Evolutionary conservation across 306 rosid genomes (phyloP), one percentile per base, ranked within the genome.

Genomic region (Glycine tomentella): DNA sequence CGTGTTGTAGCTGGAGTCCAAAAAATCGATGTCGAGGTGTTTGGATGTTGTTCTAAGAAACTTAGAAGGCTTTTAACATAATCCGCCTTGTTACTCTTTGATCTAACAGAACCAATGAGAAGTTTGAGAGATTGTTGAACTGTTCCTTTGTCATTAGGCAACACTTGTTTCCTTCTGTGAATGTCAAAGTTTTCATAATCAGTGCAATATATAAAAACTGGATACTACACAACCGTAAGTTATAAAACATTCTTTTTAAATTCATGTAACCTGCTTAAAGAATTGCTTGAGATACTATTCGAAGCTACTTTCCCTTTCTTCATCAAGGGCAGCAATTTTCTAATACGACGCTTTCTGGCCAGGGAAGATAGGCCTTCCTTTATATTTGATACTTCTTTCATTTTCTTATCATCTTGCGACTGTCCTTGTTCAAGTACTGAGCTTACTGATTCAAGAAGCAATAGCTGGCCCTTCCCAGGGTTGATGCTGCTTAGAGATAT

Each of bases 1-100:
- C 82, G 91, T 36, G 98, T 93, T 63, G 96, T 91, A 81, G 98
- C 81, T 3, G 97, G 96, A 85, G 93, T 93, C 99, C 99, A 95
- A 59, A 95, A 79, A 80, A 93, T 92, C 40, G 93, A 85, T 86
- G 88, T 90, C 4, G 99, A 95, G 85, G 89, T 79, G 90, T 93
- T 90, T 75, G 94, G 88, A 85, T 95, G 93, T 81, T 80, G 89
- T 75, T 84, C 79, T 64, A 91, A 72, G 88, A 87, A 91, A 17
- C 70, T 87, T 64, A 93, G 78, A 69, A 95, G 90, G 67, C 90
- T 87, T 87, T 90, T 93, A 79, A 95, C 97, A 83, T 95, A 95
- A 70, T 77, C 84, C 72, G 83, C 94, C 93, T 95, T 93, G 84
- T 91, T 95, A 88, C 99, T 95, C 90, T 95, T 95, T 59, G 98